Percentiles rank a stretch among this genome's conserved stretches.
phyloP scores from a whole-genome alignment of 164 flowering plant species.

The Cinnamomum micranthum region DNA sequence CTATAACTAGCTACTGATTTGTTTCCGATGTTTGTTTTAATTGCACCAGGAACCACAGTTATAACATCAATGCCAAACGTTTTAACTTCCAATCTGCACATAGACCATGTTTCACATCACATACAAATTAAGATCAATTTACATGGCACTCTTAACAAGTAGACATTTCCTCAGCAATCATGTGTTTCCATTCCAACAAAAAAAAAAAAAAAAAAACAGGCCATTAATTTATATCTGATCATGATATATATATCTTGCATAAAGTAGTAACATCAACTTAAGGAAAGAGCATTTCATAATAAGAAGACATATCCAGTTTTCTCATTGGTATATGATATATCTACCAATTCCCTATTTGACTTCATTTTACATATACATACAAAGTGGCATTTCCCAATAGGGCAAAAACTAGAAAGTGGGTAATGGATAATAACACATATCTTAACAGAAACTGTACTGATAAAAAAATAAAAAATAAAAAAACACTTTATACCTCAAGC shows the following conservation, averaged over 20 bases:
- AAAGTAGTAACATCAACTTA: too few relatives aligned
- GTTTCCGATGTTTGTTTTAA: slow-evolving; percentile 64
- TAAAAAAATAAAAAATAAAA: too few relatives aligned
- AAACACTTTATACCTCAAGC: slow-evolving; percentile 47
- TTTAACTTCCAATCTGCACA: slow-evolving; percentile 67
- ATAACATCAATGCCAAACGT: slow-evolving; percentile 72
- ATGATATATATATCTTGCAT: too few relatives aligned
- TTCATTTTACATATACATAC: not conserved
- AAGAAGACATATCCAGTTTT: too few relatives aligned
- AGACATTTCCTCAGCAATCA: too few relatives aligned
- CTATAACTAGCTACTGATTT: slow-evolving; percentile 46
- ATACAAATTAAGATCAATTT: too few relatives aligned
- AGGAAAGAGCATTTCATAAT: too few relatives aligned
- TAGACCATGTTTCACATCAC: not conserved
- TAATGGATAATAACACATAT: not conserved
- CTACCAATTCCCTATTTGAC: too few relatives aligned
- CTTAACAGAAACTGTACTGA: not conserved
- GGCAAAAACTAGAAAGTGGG: not conserved
- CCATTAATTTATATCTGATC: too few relatives aligned
- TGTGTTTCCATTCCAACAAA: not conserved
- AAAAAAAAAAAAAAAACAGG: too few relatives aligned
- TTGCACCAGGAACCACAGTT: slow-evolving; percentile 77
- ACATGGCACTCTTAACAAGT: not conserved
- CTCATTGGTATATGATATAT: too few relatives aligned
- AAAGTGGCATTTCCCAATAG: not conserved